These are phyloP conservation scores for Candida suzukii DNA, from an alignment of 805 yeast species.

Conservation along the genomic window DNA sequence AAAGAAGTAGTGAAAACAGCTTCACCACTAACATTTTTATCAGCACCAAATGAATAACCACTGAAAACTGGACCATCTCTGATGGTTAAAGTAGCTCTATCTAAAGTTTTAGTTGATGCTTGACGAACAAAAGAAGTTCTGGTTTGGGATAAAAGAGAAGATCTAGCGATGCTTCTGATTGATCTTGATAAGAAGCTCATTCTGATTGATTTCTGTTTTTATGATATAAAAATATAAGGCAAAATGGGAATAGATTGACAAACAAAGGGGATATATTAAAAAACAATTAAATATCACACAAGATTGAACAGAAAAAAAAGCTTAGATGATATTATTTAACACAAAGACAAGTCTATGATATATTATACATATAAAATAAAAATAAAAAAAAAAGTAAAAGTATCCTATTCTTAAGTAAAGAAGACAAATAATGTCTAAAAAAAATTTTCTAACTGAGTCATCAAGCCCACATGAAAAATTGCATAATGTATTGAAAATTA, in stretches of 20 bases:
- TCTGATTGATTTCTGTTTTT: neutral
- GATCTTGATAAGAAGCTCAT: neutral
- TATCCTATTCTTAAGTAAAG: too few relatives aligned
- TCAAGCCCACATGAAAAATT: neutral
- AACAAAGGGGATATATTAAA: neutral
- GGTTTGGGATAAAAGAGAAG: neutral
- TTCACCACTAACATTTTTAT: constrained; percentile 89
- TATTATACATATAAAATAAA: too few relatives aligned
- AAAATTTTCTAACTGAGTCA: neutral
- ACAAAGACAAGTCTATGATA: too few relatives aligned
- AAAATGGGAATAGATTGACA: neutral
- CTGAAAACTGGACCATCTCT: constrained; percentile 89
- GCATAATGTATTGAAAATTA: neutral
- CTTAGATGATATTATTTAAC: too few relatives aligned
- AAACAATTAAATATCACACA: too few relatives aligned
- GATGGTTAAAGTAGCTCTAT: constrained; percentile 84
- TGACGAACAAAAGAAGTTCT: constrained; percentile 8
- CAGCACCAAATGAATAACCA: constrained; percentile 95
- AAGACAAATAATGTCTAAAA: neutral
- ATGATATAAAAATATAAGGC: neutral
- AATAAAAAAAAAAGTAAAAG: too few relatives aligned
- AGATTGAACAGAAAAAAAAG: too few relatives aligned
- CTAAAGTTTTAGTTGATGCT: constrained; percentile 33
- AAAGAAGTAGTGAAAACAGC: constrained; percentile 97
- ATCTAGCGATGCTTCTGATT: neutral